These are phyloP conservation scores for Quercus phellos DNA, from an alignment of 331 rosid genomes.

Conservation along the genomic window DNA sequence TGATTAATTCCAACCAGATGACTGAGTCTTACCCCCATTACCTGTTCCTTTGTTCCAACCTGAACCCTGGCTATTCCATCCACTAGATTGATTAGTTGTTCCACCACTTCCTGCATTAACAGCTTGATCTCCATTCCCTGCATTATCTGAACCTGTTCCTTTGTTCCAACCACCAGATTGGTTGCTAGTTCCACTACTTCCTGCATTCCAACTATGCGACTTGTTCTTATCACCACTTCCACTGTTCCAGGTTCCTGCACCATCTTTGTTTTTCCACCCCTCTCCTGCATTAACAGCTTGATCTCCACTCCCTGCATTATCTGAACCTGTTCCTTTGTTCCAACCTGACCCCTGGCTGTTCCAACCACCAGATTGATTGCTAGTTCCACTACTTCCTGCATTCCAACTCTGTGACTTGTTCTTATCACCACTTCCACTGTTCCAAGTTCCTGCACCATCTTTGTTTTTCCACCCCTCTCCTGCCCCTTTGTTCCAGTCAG, in stretches of 20 bases:
- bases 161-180: slow-evolving; percentile 11
- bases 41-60: background rate
- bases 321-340: slow-evolving; percentile 1
- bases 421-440: slow-evolving; percentile 22
- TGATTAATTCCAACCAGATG: slow-evolving; percentile 35
- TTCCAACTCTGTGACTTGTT: slow-evolving; percentile 26
- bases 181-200: slow-evolving; percentile 17
- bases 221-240: slow-evolving; percentile 25
- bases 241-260: slow-evolving; percentile 38
- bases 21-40: slow-evolving; percentile 31
- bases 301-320: slow-evolving; percentile 7
- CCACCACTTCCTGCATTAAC: slow-evolving; percentile 23
- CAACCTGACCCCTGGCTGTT: slow-evolving; percentile 6
- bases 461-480: slow-evolving; percentile 37
- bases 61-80: slow-evolving; percentile 24
- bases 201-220: slow-evolving; percentile 28
- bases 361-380: slow-evolving; percentile 23
- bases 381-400: slow-evolving; percentile 26
- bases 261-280: slow-evolving; percentile 33
- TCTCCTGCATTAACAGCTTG: slow-evolving; percentile 7
- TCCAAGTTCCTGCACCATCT: slow-evolving; percentile 36
- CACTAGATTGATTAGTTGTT: slow-evolving; percentile 1
- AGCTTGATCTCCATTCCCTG: slow-evolving; percentile 8
- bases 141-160: background rate
- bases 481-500: slow-evolving; percentile 53